Evolutionary conservation across 2,329 filamentous ascomycete genomes (phyloP), one percentile per base, ranked within the genome.

Genomic region (Orbilia javanica): DNA sequence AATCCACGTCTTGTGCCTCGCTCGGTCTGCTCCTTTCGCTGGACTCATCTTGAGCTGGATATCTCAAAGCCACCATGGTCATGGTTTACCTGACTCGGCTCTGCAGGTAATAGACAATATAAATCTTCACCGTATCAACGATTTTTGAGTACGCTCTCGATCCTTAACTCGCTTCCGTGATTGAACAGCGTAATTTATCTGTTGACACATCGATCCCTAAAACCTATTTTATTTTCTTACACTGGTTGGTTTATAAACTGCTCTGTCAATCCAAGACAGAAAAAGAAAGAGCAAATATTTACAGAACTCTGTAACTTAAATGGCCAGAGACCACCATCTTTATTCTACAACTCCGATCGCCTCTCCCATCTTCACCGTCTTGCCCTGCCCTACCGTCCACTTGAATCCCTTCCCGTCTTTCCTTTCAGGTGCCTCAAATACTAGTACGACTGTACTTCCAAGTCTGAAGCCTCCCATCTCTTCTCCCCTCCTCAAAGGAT

Each of bases 401-500:
- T 87, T 89, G 89, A 93, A 98, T 0, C 94, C 94, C 34, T 86
- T 86, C 6, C 84, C 85, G 71, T 86, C 87, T 84, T 88, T 90
- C 0, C 90, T 88, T 68, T 89, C 87, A 0, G 96, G 96, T 11
- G 96, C 96, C 85, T 99, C 96, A 83, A 99, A 99, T 0, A 99
- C 94, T 65, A 99, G 87, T 44, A 99, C 96, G 80, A 99, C 91
- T 0, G 95, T 97, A 84, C 93, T 97, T 20, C 96, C 96, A 2
- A 99, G 87, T 86, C 96, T 93, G 85, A 99, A 99, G 0, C 96
- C 96, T 68, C 96, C 96, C 94, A 99, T 98, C 85, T 99, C 96
- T 83, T 98, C 95, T 39, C 96, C 96, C 52, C 92, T 88, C 79
- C 91, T 89, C 69, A 99, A 86, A 0, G 95, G 92, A 83, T 98